Base-by-base conservation (phyloP, 2,329 filamentous ascomycete genomes). In the Paradendryphiella salina region DNA sequence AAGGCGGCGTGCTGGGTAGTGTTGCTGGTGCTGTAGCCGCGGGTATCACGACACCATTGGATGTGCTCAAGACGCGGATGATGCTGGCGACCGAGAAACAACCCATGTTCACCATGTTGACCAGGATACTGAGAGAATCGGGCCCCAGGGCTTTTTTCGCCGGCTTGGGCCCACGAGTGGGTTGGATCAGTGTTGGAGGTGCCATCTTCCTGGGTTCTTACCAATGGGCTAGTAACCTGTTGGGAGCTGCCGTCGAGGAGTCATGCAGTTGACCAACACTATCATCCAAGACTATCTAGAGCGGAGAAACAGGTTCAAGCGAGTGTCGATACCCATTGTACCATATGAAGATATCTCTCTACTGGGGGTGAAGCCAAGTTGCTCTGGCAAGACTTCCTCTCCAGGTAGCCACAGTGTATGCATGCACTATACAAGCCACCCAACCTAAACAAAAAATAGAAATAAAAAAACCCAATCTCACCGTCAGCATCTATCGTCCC, bases 121-220 rank as follows among this genome's bases (percentile, higher is more conserved):
- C 76, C 44, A 76, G 79, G 15, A 88, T 96, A 50, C 76, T 85
- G 66, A 76, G 74, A 40, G 81, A 86, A 47, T 82, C 85, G 55
- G 88, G 89, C 1, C 70, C 83, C 4, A 75, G 80, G 54, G 85
- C 86, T 0, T 90, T 92, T 73, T 90, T 92, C 64, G 83, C 85
- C 1, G 89, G 88, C 1, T 81, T 87, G 60, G 91, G 88, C 13
- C 94, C 94, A 1, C 80, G 94, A 45, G 86, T 96, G 8, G 87
- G 90, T 56, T 97, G 94, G 92, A 99, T 99, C 70, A 94, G 90
- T 61, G 87, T 90, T 49, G 94, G 94, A 3, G 94, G 94, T 1
- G 90, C 93, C 9, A 90, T 99, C 28, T 99, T 99, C 76, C 73
- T 97, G 67, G 94, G 93, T 0, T 93, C 88, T 65, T 96, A 96